Percentiles rank a stretch among this genome's conserved stretches.
phyloP scores from a whole-genome alignment of 1,284 basidiomycete genomes.

The Tetrapyrgos nigripes region DNA sequence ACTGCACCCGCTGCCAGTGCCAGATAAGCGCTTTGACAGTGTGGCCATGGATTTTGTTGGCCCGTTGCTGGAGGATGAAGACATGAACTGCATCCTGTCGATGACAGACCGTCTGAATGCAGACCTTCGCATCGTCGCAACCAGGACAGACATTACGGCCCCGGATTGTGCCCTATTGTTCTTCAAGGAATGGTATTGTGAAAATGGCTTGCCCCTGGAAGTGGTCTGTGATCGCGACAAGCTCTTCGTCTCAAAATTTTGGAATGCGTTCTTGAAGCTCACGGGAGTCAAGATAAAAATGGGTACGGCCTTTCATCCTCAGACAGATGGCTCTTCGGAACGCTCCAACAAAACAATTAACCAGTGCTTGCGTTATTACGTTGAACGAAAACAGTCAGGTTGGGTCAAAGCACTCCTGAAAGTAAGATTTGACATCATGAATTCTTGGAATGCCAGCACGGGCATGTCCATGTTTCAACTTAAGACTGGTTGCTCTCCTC shows the following conservation, averaged over 20 bases:
- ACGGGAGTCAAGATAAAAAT: constrained; percentile 10
- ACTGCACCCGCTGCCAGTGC: constrained; percentile 30
- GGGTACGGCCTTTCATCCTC: constrained; percentile 14
- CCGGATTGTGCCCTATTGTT: constrained; percentile 30
- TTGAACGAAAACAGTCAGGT: constrained; percentile 40
- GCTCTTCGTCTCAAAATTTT: constrained; percentile 5
- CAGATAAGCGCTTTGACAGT: constrained; percentile 19
- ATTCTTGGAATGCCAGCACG: constrained; percentile 35
- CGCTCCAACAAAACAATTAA: too few relatives aligned
- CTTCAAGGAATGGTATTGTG: constrained; percentile 6
- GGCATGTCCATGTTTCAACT: constrained; percentile 41
- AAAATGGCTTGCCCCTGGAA: constrained; percentile 3
- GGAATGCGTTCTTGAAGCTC: constrained; percentile 5
- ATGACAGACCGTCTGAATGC: too few relatives aligned
- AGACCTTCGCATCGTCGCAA: constrained; percentile 35
- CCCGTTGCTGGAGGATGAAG: constrained; percentile 21
- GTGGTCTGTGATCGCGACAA: constrained; percentile 6
- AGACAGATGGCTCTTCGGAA: constrained; percentile 13
- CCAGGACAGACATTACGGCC: constrained; percentile 27
- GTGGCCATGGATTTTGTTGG: constrained; percentile 34
- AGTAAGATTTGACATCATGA: constrained; percentile 48
- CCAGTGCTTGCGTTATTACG: constrained; percentile 38
- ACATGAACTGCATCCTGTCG: constrained; percentile 26
- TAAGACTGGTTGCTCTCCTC: constrained; percentile 25
- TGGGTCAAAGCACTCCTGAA: constrained; percentile 40